Percentiles rank a stretch among this genome's conserved stretches.
These are phyloP conservation scores for Diplodia corticola DNA, from an alignment of 2,329 filamentous ascomycete genomes.

Conservation along the genomic window DNA sequence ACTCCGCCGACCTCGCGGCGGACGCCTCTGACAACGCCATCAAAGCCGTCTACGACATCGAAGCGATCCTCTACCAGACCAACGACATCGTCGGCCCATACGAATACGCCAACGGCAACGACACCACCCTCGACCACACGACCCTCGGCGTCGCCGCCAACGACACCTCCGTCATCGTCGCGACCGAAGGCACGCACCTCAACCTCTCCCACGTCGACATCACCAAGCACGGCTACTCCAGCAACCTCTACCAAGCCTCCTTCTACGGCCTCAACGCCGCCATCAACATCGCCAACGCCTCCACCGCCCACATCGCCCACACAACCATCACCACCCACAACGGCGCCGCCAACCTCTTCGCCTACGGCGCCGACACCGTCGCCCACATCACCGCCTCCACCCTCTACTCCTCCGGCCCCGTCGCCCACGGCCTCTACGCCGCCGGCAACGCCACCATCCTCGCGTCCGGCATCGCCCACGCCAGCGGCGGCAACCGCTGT, in stretches of 20 bases:
- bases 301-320: slow-evolving; percentile 30
- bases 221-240: slow-evolving; percentile 36
- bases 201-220: slow-evolving; percentile 22
- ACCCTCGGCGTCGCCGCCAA: neutral
- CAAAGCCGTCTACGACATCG: slow-evolving; percentile 17
- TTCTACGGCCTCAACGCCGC: slow-evolving; percentile 24
- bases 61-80: slow-evolving; percentile 8
- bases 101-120: neutral
- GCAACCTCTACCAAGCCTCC: slow-evolving; percentile 32
- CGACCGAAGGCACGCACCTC: neutral
- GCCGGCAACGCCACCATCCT: slow-evolving; percentile 36
- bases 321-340: slow-evolving; percentile 39
- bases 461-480: slow-evolving; percentile 32
- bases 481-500: slow-evolving; percentile 35
- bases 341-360: slow-evolving; percentile 37
- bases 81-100: neutral
- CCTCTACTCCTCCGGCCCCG: slow-evolving; percentile 38
- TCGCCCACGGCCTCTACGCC: slow-evolving; percentile 37
- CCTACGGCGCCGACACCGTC: slow-evolving; percentile 33
- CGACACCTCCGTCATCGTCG: slow-evolving; percentile 9
- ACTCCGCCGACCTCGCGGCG: neutral
- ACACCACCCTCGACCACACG: neutral
- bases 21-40: slow-evolving; percentile 13
- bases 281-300: slow-evolving; percentile 28
- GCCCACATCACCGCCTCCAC: slow-evolving; percentile 32